Percentiles rank a stretch among this genome's conserved stretches.
Evolutionary conservation across 768 basidiomycete species (phyloP).

Genomic region (Lanmaoa rubissima): DNA sequence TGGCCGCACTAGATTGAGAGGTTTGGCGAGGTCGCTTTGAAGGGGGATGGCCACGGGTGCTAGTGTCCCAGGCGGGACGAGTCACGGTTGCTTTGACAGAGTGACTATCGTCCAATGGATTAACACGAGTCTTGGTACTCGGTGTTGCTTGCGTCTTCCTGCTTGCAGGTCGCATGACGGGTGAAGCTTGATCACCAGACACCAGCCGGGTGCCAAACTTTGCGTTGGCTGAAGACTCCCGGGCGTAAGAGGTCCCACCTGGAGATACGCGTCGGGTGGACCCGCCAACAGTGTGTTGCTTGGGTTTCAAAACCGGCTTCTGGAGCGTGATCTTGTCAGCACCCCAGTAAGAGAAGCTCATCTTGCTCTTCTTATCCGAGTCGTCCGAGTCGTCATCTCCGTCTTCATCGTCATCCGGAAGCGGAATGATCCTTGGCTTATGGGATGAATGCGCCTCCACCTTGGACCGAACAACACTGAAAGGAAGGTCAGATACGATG

Average conservation of each 20-base stretch:
- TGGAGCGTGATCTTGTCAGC: constrained; percentile 89
- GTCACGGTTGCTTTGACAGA: constrained; percentile 73
- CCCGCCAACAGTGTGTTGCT: constrained; percentile 34
- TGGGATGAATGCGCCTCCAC: constrained; percentile 54
- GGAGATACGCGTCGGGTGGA: constrained; percentile 38
- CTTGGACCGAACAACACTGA: constrained; percentile 70
- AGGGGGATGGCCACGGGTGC: constrained; percentile 45
- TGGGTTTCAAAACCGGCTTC: constrained; percentile 62
- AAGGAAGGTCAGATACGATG: constrained; percentile 6
- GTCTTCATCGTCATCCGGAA: constrained; percentile 61
- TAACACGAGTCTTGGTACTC: constrained; percentile 43
- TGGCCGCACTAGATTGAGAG: constrained; percentile 69
- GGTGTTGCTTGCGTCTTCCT: constrained; percentile 51
- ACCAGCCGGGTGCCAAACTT: constrained; percentile 88
- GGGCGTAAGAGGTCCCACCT: constrained; percentile 57
- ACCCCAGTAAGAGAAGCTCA: constrained; percentile 94
- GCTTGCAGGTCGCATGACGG: constrained; percentile 55
- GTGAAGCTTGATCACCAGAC: constrained; percentile 50
- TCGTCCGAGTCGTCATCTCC: constrained; percentile 80
- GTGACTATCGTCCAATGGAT: constrained; percentile 63
- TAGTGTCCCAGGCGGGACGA: constrained; percentile 70
- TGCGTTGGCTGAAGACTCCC: constrained; percentile 86
- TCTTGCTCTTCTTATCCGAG: constrained; percentile 87
- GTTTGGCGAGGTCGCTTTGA: constrained; percentile 66
- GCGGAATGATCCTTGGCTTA: constrained; percentile 65